Conservation (phyloP, 192 early-diverging fungal species). For the Coemansia sp. region DNA sequence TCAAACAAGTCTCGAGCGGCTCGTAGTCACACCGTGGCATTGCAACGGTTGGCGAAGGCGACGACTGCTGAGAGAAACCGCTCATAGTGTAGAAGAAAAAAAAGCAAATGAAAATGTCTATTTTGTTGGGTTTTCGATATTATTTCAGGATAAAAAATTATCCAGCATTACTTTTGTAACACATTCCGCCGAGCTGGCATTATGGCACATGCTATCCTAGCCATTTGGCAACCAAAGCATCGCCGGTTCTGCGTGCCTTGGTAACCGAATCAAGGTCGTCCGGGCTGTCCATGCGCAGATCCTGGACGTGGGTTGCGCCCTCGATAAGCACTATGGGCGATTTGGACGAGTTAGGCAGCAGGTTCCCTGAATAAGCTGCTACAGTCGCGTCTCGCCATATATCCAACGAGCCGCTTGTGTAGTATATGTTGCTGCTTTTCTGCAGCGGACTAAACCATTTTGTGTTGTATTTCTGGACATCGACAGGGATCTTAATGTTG, state of each 20-base stretch:
- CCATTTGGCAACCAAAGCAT: constrained; percentile 23
- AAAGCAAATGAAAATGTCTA: too few species aligned
- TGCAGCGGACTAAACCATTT: constrained; percentile 25
- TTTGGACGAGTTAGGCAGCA: constrained; percentile 14
- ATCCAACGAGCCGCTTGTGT: constrained; percentile 23
- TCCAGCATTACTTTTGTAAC: too few species aligned
- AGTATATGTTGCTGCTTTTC: constrained; percentile 29
- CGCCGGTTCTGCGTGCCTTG: constrained; percentile 15
- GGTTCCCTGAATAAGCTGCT: constrained; percentile 13
- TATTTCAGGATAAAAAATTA: not conserved
- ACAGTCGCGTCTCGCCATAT: constrained; percentile 27
- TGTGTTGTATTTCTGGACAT: constrained; percentile 22
- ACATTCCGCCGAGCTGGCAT: too few species aligned
- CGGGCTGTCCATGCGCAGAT: constrained; percentile 2
- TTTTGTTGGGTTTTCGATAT: too few species aligned
- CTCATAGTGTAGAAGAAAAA: not conserved
- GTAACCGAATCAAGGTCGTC: constrained; percentile 20
- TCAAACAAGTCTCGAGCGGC: constrained; percentile 61
- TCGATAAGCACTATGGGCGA: constrained; percentile 31
- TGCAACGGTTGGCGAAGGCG: not conserved
- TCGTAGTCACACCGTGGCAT: constrained; percentile 54
- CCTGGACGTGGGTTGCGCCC: constrained; percentile 27
- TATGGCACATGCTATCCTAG: too few species aligned
- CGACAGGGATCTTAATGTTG: constrained; percentile 18
- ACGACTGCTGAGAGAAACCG: not conserved